Conservation (phyloP, 169 alveolate genomes). For the Plasmodium gonderi region DNA sequence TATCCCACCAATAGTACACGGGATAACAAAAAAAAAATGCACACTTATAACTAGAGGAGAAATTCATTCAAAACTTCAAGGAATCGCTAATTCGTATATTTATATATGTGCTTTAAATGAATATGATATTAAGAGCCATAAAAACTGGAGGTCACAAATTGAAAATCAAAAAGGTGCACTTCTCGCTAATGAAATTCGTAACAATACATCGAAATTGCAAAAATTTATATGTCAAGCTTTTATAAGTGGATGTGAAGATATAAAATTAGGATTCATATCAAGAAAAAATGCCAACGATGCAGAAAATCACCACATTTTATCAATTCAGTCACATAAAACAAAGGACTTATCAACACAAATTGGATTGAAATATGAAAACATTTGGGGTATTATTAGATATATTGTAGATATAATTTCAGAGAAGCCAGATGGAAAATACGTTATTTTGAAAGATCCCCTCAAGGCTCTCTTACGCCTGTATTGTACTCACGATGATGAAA, state of each 20-base stretch:
- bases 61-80: constrained; percentile 83
- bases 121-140: constrained; percentile 85
- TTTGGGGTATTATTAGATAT: constrained; percentile 92
- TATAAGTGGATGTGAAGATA: constrained; percentile 90
- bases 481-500: constrained; percentile 89
- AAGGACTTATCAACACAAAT: constrained; percentile 91
- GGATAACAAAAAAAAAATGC: constrained; percentile 73
- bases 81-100: constrained; percentile 80
- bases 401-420: constrained; percentile 84
- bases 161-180: constrained; percentile 92
- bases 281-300: constrained; percentile 89
- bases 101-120: constrained; percentile 90
- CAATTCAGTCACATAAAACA: constrained; percentile 91
- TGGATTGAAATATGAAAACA: constrained; percentile 90
- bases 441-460: constrained; percentile 90
- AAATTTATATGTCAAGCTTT: constrained; percentile 91
- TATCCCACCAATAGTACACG: constrained; percentile 84
- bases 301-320: constrained; percentile 86
- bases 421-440: constrained; percentile 91
- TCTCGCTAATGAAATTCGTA: constrained; percentile 89
- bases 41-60: constrained; percentile 85
- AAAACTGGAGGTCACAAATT: constrained; percentile 90
- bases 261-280: constrained; percentile 90
- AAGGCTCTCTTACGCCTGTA: constrained; percentile 90
- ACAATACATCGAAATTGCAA: constrained; percentile 90